Evolutionary conservation across 495 filamentous ascomycete genomes (phyloP).

Genomic region (Hypoxylon fragiforme): DNA sequence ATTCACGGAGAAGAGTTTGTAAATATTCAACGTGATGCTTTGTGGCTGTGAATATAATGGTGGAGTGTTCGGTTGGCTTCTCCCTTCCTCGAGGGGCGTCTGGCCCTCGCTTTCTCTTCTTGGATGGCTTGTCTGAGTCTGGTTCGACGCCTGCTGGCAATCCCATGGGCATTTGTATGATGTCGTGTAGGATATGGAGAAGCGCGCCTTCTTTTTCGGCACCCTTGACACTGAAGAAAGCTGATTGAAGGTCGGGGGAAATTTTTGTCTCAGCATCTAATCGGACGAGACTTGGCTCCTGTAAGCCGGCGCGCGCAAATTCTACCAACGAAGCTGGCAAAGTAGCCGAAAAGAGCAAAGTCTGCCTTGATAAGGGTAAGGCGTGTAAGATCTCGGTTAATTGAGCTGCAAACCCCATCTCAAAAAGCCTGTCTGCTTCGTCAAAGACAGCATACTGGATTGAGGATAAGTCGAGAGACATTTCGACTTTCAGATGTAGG

Average conservation of each 20-base stretch:
- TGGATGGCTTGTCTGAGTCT: conserved; percentile 53
- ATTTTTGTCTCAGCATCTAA: conserved; percentile 94
- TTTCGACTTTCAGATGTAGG: conserved; percentile 92
- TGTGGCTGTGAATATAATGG: conserved; percentile 90
- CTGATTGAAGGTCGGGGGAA: conserved; percentile 88
- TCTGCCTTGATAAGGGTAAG: conserved; percentile 81
- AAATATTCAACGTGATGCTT: conserved; percentile 99
- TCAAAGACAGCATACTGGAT: conserved; percentile 94
- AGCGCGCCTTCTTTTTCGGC: conserved; percentile 92
- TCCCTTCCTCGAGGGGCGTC: conserved; percentile 50
- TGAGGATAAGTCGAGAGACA: conserved; percentile 83
- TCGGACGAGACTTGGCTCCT: conserved; percentile 84
- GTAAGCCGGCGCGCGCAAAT: conserved; percentile 89
- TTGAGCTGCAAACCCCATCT: conserved; percentile 96
- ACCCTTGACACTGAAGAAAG: conserved; percentile 90
- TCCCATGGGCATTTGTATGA: conserved; percentile 91
- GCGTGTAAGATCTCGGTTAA: conserved; percentile 91
- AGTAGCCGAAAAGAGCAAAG: conserved; percentile 91
- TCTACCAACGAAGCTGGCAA: conserved; percentile 91
- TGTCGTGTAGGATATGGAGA: conserved; percentile 81
- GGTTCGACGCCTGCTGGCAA: conserved; percentile 55
- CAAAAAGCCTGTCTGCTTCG: conserved; percentile 94
- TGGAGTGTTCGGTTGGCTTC: conserved; percentile 77
- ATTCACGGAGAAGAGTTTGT: conserved; percentile 66
- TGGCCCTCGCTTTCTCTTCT: conserved; percentile 69